Evolutionary conservation across 2,329 filamentous ascomycete species (phyloP), one percentile per base, ranked within the genome.

Genomic region (Passalora sequoiae): DNA sequence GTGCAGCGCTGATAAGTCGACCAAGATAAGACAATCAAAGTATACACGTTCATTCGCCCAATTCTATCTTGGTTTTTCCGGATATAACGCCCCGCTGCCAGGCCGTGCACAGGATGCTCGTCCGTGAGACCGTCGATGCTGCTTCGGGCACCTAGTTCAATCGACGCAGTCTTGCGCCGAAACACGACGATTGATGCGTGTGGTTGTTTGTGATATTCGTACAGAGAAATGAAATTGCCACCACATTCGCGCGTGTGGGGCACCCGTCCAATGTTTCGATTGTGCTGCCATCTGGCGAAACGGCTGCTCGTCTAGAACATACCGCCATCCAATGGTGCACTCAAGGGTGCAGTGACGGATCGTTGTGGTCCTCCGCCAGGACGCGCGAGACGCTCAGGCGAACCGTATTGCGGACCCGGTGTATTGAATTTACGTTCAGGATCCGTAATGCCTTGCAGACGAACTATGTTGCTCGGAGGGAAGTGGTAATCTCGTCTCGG

Each of bases 231-330:
- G 41, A 39, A 44, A 12, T 15, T 38, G 16, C 33, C 22, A 22
- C 15, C 20, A 17, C 12, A 20, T 24, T 16, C 20, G 20, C 19
- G 39, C 25, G 19, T 32, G 20, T 24, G 33, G 15, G 27, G 16
- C 5, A 17, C 17, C 17, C 19, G 24, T 28, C 38, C 31, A 31
- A 29, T 17, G 21, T 43, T 28, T n/a, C n/a, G 22, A 17, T 27
- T 6, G 37, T 12, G 47, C 38, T 44, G 48, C 45, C 48, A 38
- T 30, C 42, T n/a, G n/a, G n/a, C n/a, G n/a, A 38, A 44, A 47
- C 40, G 40, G 28, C 46, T 44, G 38, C 45, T 40, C 20, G 29
- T 39, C 49, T 33, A 54, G 33, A 54, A 54, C 51, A 54, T 54
- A 37, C 51, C 40, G 36, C 46, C 51, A 17, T 54, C 49, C 28